Conservation (phyloP, 1,284 basidiomycete genomes). For the Cerrena zonata region DNA sequence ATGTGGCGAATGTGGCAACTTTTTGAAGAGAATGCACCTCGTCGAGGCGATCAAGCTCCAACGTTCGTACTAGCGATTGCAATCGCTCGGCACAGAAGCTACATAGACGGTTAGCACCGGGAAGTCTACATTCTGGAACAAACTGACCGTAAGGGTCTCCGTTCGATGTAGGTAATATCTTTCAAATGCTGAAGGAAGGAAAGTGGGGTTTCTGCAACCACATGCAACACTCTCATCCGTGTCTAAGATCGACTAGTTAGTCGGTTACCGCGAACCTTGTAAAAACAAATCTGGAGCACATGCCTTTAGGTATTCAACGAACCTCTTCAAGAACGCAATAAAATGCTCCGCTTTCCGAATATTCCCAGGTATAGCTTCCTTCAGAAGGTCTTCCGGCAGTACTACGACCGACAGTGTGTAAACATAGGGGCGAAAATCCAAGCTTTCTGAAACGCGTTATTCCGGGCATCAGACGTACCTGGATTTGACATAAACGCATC, state of each 20-base stretch:
- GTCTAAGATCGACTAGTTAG: constrained; percentile 50
- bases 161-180: constrained; percentile 98
- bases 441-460: constrained; percentile 1
- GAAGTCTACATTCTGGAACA: not conserved
- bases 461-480: no score
- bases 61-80: constrained; percentile 87
- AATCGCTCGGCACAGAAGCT: constrained; percentile 96
- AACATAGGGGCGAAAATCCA: constrained; percentile 1
- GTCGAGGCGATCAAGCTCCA: constrained; percentile 87
- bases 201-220: constrained; percentile 98
- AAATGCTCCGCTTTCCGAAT: constrained; percentile 99
- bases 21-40: constrained; percentile 91
- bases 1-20: constrained; percentile 91
- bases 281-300: no score
- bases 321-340: constrained; percentile 94
- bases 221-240: constrained; percentile 95
- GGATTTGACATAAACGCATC: constrained; percentile 90
- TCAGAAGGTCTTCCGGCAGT: constrained; percentile 88
- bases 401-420: constrained; percentile 41
- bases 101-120: constrained; percentile 10
- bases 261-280: not conserved
- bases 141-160: constrained; percentile 81
- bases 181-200: constrained; percentile 98
- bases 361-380: constrained; percentile 95
- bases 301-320: constrained; percentile 98